Evolutionary conservation across 2,329 filamentous ascomycete genomes (phyloP).

Genomic region (Stagonosporopsis tanaceti): DNA sequence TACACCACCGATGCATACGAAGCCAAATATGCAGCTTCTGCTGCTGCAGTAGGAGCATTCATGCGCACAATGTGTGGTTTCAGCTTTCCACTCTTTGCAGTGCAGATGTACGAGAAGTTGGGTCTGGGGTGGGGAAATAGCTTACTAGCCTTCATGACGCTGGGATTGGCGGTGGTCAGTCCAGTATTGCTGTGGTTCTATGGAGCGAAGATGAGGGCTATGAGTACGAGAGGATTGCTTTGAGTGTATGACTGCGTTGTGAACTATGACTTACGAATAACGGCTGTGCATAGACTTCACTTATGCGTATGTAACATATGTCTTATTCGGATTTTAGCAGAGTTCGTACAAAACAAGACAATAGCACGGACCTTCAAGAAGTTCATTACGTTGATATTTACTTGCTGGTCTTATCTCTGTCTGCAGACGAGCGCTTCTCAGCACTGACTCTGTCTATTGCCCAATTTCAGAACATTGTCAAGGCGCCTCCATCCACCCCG

Average conservation of each 20-base stretch:
- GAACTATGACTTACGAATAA: background rate
- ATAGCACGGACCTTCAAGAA: background rate
- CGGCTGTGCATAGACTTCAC: background rate
- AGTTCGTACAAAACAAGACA: background rate
- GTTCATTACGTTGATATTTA: background rate
- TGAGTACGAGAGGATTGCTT: slow-evolving; percentile 29
- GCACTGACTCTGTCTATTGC: background rate
- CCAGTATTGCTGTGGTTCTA: slow-evolving; percentile 56
- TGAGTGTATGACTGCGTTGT: background rate
- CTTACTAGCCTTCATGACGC: slow-evolving; percentile 60
- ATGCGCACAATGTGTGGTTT: slow-evolving; percentile 63
- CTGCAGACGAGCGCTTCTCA: background rate
- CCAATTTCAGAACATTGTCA: background rate
- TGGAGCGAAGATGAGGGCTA: slow-evolving; percentile 44
- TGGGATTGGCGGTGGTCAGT: slow-evolving; percentile 57
- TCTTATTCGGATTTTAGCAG: background rate
- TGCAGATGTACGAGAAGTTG: slow-evolving; percentile 64
- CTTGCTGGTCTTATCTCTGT: background rate
- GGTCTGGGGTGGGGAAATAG: slow-evolving; percentile 68
- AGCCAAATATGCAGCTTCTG: slow-evolving; percentile 54
- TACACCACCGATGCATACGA: slow-evolving; percentile 71
- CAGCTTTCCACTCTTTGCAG: slow-evolving; percentile 65
- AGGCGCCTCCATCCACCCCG: slow-evolving; percentile 5
- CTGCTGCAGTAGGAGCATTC: slow-evolving; percentile 68
- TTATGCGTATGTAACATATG: background rate